These are phyloP conservation scores for Annulohypoxylon bovei DNA, from an alignment of 495 filamentous ascomycete genomes.

Conservation along the genomic window DNA sequence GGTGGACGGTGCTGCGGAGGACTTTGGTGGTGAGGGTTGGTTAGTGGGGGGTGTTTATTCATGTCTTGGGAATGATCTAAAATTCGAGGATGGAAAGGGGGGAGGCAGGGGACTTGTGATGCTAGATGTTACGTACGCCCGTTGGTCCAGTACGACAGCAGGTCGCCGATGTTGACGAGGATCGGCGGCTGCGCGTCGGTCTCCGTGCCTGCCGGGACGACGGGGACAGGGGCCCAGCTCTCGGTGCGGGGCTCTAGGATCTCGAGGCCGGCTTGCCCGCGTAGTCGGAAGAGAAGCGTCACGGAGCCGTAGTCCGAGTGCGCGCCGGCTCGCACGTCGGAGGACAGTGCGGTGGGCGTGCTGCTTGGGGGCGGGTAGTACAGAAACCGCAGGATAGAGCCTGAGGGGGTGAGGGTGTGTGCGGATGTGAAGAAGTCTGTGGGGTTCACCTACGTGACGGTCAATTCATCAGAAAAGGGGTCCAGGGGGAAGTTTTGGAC, in stretches of 20 bases:
- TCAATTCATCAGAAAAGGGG: slow-evolving; percentile 5
- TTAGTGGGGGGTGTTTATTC: neutral
- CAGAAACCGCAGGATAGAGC: slow-evolving; percentile 82
- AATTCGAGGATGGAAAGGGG: neutral
- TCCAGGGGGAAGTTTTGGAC: neutral
- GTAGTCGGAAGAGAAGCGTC: slow-evolving; percentile 86
- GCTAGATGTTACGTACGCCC: slow-evolving; percentile 52
- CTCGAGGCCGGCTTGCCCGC: slow-evolving; percentile 86
- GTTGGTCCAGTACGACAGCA: slow-evolving; percentile 91
- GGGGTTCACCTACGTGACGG: slow-evolving; percentile 50
- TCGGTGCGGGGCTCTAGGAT: slow-evolving; percentile 69
- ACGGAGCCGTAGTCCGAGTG: slow-evolving; percentile 93
- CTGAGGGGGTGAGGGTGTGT: slow-evolving; percentile 71
- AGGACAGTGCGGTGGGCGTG: slow-evolving; percentile 74
- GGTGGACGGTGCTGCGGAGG: slow-evolving; percentile 84
- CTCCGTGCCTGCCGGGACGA: slow-evolving; percentile 63
- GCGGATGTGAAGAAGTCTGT: slow-evolving; percentile 77
- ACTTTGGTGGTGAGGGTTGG: slow-evolving; percentile 47
- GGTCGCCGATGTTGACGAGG: slow-evolving; percentile 90
- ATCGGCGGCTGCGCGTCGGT: slow-evolving; percentile 74
- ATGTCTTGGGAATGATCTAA: too few species aligned
- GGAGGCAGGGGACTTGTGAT: neutral
- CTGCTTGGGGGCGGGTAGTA: slow-evolving; percentile 77
- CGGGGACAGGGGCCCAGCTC: slow-evolving; percentile 70
- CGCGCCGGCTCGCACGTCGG: slow-evolving; percentile 80